phyloP scores from a whole-genome alignment of 2,329 filamentous ascomycete genomes.

The Hymenoscyphus salicellus region DNA sequence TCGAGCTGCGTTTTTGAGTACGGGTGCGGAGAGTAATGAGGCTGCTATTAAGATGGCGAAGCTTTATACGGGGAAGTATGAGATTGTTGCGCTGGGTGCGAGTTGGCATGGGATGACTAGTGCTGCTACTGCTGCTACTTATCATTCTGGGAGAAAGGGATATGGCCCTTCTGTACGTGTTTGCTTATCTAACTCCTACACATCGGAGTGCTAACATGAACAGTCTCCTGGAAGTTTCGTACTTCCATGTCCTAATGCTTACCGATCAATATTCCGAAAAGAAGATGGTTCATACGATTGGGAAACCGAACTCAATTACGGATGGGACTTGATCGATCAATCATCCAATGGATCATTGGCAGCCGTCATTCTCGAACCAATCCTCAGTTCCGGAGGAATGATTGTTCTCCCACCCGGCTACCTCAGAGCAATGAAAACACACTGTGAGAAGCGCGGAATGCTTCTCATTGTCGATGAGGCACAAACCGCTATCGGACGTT shows the following conservation, averaged over 20 bases:
- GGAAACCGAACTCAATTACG: conserved; percentile 61
- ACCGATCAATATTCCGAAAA: conserved; percentile 59
- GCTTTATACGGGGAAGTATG: conserved; percentile 60
- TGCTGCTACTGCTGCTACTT: conserved; percentile 51
- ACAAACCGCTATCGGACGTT: conserved; percentile 56
- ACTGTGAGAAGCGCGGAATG: conserved; percentile 55
- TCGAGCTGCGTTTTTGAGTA: conserved; percentile 57
- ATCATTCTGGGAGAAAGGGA: conserved; percentile 50
- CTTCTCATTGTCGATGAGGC: conserved; percentile 59
- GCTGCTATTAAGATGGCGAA: conserved; percentile 65
- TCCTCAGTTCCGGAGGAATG: conserved; percentile 54
- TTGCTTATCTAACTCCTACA: neutral
- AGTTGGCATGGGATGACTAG: conserved; percentile 62
- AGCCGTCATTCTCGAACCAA: conserved; percentile 61
- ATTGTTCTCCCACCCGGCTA: conserved; percentile 58
- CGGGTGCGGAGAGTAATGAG: conserved; percentile 56
- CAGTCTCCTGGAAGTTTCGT: conserved; percentile 54
- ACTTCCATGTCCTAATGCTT: conserved; percentile 59
- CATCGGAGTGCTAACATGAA: neutral
- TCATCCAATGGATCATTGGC: conserved; percentile 55
- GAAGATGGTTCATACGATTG: conserved; percentile 62
- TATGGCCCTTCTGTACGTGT: conserved; percentile 38
- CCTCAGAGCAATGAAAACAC: conserved; percentile 50
- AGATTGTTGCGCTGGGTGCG: conserved; percentile 58
- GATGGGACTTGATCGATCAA: conserved; percentile 58